Base-by-base conservation (phyloP, 371 early-diverging fungal species). In the Umbelopsis sp. region DNA sequence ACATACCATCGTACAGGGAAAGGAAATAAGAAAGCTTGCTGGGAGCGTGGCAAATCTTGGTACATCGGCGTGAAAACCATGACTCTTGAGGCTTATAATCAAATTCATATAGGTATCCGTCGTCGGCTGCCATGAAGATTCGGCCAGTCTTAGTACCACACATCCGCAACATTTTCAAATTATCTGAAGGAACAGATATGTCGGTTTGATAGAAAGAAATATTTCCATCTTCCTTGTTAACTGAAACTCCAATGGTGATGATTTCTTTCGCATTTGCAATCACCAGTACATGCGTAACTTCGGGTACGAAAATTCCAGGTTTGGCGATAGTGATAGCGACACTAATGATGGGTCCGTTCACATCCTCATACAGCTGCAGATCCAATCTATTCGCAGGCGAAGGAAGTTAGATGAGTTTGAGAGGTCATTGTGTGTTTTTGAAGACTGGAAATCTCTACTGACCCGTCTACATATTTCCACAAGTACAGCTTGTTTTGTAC, bases 71-170 rank as follows among this genome's bases (percentile, higher is more conserved):
- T 6, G 85, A 86, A 70, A 96, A 91, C 94, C 95, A 95, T 5
- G 93, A 92, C 63, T 96, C 97, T 66, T 88, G 87, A 35, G 91
- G 90, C 76, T 93, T 91, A 75, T 97, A 97, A 44, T 82, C 83
- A 24, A 97, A 78, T 79, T 97, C 98, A 86, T 94, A 96, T 6
- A 97, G 77, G 69, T 91, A 86, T 20, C 95, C 95, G 70, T 95
- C 92, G 67, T 85, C 87, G 46, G 96, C 96, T 25, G 91, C 76
- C 92, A 95, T 91, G 52, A 97, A 96, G 35, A 97, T 87, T 18
- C 98, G 85, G 1, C 97, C 98, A 6, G 84, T 77, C 5, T 72
- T 73, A 3, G 95, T 92, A 6, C 94, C 94, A 18, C 85, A 78
- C 63, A 97, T 94, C 44, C 85, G 76, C 50, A 76, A 82, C 85